These are phyloP conservation scores for Tolypocladium inflatum DNA, from an alignment of 2,329 filamentous ascomycete genomes.

Conservation along the genomic window DNA sequence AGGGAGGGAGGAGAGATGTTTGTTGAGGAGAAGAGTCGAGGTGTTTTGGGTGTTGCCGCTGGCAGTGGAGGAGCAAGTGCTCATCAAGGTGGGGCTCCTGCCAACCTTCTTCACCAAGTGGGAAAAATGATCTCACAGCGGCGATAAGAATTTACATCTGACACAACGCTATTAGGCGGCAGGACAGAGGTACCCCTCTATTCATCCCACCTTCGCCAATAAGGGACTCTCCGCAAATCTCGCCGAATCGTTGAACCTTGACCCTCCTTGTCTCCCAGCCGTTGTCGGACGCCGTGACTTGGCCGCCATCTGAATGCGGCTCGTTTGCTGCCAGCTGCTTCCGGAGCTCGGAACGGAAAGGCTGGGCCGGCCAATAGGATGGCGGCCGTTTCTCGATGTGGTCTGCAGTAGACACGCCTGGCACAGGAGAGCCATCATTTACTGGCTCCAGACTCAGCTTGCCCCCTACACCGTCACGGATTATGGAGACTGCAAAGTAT, in stretches of 20 bases:
- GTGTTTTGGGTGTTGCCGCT: background rate
- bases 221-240: background rate
- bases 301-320: background rate
- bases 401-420: background rate
- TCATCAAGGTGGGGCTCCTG: background rate
- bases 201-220: background rate
- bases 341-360: background rate
- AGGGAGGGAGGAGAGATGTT: background rate
- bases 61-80: background rate
- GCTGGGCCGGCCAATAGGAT: no score
- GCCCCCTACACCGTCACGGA: background rate
- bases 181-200: background rate
- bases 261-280: background rate
- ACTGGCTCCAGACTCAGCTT: background rate
- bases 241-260: background rate
- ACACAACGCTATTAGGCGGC: background rate
- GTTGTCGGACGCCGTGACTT: background rate
- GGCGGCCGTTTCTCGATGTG: no score
- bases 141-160: conserved; percentile 4
- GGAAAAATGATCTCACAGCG: conserved; percentile 12
- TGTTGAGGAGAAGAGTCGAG: background rate
- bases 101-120: conserved; percentile 1
- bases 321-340: background rate
- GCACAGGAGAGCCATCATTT: background rate
- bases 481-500: background rate